These are phyloP conservation scores for Stagonosporopsis rhizophila DNA, from an alignment of 2,329 filamentous ascomycete genomes.

Conservation along the genomic window DNA sequence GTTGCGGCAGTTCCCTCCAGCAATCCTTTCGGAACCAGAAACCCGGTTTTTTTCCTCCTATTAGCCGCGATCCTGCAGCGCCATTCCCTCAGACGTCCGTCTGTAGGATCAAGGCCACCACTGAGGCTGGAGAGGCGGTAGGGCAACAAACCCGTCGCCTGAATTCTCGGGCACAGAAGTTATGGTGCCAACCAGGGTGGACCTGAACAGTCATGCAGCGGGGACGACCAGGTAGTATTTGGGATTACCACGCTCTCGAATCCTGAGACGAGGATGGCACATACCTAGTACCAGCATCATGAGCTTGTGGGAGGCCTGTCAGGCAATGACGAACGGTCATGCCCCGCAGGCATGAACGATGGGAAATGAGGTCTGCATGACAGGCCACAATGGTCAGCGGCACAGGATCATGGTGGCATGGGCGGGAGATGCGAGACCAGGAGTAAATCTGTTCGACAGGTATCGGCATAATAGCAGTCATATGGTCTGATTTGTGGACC, in stretches of 20 bases:
- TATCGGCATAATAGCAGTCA: conserved; percentile 4
- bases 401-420: conserved; percentile 5
- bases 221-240: conserved; percentile 1
- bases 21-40: conserved; percentile 4
- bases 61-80: conserved; percentile 8
- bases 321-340: background rate
- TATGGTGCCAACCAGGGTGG: background rate
- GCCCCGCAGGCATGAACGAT: conserved; percentile 18
- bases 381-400: conserved; percentile 7
- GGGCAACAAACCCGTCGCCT: conserved; percentile 10
- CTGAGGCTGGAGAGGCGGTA: conserved; percentile 8
- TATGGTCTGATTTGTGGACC: conserved; percentile 7
- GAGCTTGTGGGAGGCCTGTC: conserved; percentile 5
- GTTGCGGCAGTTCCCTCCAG: conserved; percentile 1
- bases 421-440: conserved; percentile 21
- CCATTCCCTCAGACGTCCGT: conserved; percentile 7
- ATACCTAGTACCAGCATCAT: conserved; percentile 2
- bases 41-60: conserved; percentile 2
- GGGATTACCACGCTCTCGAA: conserved; percentile 5
- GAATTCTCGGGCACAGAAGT: conserved; percentile 10
- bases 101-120: conserved; percentile 5
- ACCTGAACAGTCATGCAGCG: conserved; percentile 15
- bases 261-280: conserved; percentile 16
- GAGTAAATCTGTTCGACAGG: conserved; percentile 3
- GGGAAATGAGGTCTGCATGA: conserved; percentile 21